Percentiles rank a stretch among this genome's conserved stretches.
These are phyloP conservation scores for Hypoxylon sp. DNA, from an alignment of 2,329 filamentous ascomycete species.

Conservation along the genomic window DNA sequence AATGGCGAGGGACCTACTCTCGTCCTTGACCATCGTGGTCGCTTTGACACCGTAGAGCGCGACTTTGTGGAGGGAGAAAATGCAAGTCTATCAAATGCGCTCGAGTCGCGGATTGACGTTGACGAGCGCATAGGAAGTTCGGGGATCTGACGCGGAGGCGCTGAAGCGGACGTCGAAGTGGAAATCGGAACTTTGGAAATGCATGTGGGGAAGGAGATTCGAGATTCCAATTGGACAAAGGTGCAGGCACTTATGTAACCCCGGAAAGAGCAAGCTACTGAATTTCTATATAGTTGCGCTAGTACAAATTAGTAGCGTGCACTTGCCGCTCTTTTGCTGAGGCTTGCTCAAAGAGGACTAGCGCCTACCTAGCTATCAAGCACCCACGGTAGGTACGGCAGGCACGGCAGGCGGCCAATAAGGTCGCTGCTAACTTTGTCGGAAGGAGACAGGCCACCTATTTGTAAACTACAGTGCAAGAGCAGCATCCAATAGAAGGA, in stretches of 20 bases:
- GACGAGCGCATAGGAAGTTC: constrained; percentile 20
- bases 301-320: neutral
- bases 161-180: constrained; percentile 1
- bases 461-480: constrained; percentile 25
- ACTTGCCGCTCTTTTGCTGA: neutral
- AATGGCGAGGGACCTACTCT: constrained; percentile 52
- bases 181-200: constrained; percentile 4
- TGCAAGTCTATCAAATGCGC: constrained; percentile 3
- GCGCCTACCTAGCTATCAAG: neutral
- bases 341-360: neutral
- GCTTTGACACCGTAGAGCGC: neutral
- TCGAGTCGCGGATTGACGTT: constrained; percentile 10
- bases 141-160: constrained; percentile 7
- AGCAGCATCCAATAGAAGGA: constrained; percentile 10
- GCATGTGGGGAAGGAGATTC: constrained; percentile 8
- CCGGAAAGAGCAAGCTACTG: constrained; percentile 5
- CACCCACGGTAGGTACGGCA: too few relatives aligned
- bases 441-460: constrained; percentile 40
- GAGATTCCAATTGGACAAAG: constrained; percentile 17
- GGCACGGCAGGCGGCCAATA: constrained; percentile 3
- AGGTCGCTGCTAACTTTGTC: constrained; percentile 22
- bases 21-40: constrained; percentile 58
- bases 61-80: neutral
- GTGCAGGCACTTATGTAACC: constrained; percentile 2
- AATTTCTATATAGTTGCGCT: neutral